These are phyloP conservation scores for Middelhovenomyces tepae DNA, from an alignment of 805 yeast species.

Conservation along the genomic window DNA sequence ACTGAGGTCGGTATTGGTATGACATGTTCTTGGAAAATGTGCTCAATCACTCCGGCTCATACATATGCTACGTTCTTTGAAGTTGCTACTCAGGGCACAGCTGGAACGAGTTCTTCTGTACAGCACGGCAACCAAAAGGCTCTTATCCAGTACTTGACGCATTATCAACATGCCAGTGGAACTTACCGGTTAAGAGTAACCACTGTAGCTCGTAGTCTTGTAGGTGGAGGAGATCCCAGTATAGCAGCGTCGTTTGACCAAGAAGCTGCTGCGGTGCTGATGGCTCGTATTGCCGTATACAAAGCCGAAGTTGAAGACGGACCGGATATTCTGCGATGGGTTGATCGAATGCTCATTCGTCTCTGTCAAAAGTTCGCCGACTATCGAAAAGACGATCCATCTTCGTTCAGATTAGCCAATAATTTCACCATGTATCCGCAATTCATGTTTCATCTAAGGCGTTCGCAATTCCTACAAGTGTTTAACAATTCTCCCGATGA, in stretches of 20 bases:
- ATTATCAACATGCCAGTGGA: slow-evolving; percentile 87
- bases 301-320: slow-evolving; percentile 77
- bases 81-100: slow-evolving; percentile 39
- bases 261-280: slow-evolving; percentile 90
- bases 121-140: slow-evolving; percentile 7
- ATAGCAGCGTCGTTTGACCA: slow-evolving; percentile 71
- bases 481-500: slow-evolving; percentile 99
- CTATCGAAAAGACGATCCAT: slow-evolving; percentile 77
- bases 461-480: slow-evolving; percentile 92
- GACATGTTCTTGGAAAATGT: slow-evolving; percentile 73
- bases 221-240: slow-evolving; percentile 47
- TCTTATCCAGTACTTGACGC: slow-evolving; percentile 70
- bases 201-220: slow-evolving; percentile 48
- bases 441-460: slow-evolving; percentile 88
- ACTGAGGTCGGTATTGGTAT: slow-evolving; percentile 88
- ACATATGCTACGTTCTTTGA: slow-evolving; percentile 84
- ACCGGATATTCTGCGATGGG: slow-evolving; percentile 89
- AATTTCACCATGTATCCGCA: slow-evolving; percentile 88
- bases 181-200: slow-evolving; percentile 79
- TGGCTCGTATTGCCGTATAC: slow-evolving; percentile 83
- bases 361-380: slow-evolving; percentile 91
- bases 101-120: slow-evolving; percentile 24
- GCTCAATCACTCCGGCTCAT: slow-evolving; percentile 73
- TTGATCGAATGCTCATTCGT: slow-evolving; percentile 82
- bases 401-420: slow-evolving; percentile 72